Evolutionary conservation across 768 basidiomycete genomes (phyloP), one percentile per base, ranked within the genome.

Genomic region (Pulveroboletus sp.): DNA sequence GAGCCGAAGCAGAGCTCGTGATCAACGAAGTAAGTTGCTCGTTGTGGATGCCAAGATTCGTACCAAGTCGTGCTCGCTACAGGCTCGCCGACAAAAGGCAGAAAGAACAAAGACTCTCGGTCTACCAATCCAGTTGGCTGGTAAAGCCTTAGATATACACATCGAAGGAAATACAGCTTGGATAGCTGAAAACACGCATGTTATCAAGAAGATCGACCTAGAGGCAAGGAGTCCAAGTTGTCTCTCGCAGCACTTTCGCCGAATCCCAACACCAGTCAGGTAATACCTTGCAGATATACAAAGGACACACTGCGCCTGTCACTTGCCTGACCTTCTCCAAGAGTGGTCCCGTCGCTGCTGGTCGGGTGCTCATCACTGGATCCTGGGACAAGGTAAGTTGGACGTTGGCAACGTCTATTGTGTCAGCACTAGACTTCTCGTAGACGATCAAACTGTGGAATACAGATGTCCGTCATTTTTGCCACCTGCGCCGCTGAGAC

Each of bases 401-500:
- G 21, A 56, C 56, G 39, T 44, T 46, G 2, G 37, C 21, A 36
- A 6, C 28, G 6, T 21, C 17, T 27, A 31, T 36, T 12, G 38
- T 31, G 33, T 39, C 41, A 41, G 6, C 32, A 52, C 50, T 56
- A 57, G 51, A 57, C 52, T 49, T 39, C 32, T 42, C 49, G 5
- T 60, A 97, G 91, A 84, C 84, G 0, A 89, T 99, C 68, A 86
- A 82, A 65, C 49, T 94, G 6, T 98, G 94, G 94, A 76, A 94
- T 62, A 80, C 78, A 9, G 66, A 79, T 56, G 95, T 94, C 57
- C 33, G 57, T 50, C 28, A 38, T 41, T 32, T n/a, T 42, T 38
- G 35, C 26, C 31, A 4, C 31, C 45, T 39, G 18, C 14, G 6
- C 17, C 30, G 32, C n/a, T 27, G 8, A 17, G 17, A n/a, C 14